Conservation (phyloP, 75 land plant species). For the Picea sitchensis region DNA sequence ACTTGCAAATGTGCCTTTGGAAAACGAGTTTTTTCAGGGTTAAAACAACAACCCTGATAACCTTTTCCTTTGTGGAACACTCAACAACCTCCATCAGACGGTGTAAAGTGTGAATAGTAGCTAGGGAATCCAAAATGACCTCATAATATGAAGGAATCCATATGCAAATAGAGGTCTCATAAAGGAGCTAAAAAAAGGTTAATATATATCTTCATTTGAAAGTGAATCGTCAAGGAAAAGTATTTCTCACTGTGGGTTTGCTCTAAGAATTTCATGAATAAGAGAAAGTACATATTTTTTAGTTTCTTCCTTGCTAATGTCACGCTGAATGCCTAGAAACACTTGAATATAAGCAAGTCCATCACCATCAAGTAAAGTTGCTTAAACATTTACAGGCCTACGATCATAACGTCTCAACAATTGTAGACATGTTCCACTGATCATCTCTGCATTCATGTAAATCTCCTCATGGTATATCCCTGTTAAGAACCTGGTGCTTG, state of each 20-base stretch:
- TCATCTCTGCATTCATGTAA: constrained; percentile 83
- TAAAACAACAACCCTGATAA: too few relatives aligned
- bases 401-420: constrained; percentile 89
- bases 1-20: constrained; percentile 67
- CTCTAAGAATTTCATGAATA: constrained; percentile 95
- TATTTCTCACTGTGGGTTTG: constrained; percentile 82
- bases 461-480: constrained; percentile 97
- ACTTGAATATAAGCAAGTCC: constrained; percentile 79
- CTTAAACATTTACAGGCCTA: constrained; percentile 60
- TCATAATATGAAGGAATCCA: too few relatives aligned
- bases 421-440: constrained; percentile 35
- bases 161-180: too few relatives aligned
- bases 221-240: constrained; percentile 80
- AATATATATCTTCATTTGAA: constrained; percentile 72
- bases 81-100: too few relatives aligned
- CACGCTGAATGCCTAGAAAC: constrained; percentile 72
- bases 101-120: too few relatives aligned
- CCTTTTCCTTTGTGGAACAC: too few relatives aligned
- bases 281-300: constrained; percentile 88
- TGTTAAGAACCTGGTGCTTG: constrained; percentile 57
- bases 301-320: constrained; percentile 87
- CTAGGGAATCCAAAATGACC: too few relatives aligned
- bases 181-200: constrained; percentile 46
- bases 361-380: constrained; percentile 86
- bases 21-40: constrained; percentile 45